Evolutionary conservation across 495 filamentous ascomycete species (phyloP), one percentile per base, ranked within the genome.

Genomic region (Talaromyces ruber): DNA sequence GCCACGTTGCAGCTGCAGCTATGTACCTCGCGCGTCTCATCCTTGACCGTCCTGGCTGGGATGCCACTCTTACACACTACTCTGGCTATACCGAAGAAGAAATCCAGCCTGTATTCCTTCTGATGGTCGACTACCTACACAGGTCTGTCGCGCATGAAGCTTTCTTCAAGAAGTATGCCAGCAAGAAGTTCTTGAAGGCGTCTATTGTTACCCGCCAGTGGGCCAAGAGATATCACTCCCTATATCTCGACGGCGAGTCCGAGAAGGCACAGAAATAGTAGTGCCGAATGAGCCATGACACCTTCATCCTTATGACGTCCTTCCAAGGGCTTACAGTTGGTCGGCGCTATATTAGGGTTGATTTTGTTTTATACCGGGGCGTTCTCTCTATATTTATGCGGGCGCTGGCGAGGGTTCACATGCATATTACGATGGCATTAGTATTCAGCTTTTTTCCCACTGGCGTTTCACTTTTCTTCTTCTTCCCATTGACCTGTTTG

Each of bases 91-190:
- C 85, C 7, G 93, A 98, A 73, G 86, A 90, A 29, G 90, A 98
- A 71, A 92, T 98, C 63, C 83, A 91, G 67, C 93, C 95, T 6
- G 92, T 97, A 55, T 91, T 96, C 74, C 82, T 86, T 66, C 78
- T 97, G 55, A 97, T 98, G 93, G 83, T 98, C 61, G 92, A 98
- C 70, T 98, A 98, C 69, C 85, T 98, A 34, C 87, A 86, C 61
- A 84, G 87, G 8, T 94, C 95, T 30, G 91, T 97, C 51, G 82
- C 82, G 43, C 94, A 98, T 67, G 92, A 97, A 73, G 94, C 95
- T 18, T 98, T 98, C 83, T 98, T 96, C 82, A 94, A 93, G 82
- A 98, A 98, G 73, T 98, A 98, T 70, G 94, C 95, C 16, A 94
- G 91, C 83, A 98, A 97, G 80, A 96, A 93, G 75, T 98, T 51